Base-by-base conservation (phyloP, 805 yeast genomes). In the Priceomyces medius region DNA sequence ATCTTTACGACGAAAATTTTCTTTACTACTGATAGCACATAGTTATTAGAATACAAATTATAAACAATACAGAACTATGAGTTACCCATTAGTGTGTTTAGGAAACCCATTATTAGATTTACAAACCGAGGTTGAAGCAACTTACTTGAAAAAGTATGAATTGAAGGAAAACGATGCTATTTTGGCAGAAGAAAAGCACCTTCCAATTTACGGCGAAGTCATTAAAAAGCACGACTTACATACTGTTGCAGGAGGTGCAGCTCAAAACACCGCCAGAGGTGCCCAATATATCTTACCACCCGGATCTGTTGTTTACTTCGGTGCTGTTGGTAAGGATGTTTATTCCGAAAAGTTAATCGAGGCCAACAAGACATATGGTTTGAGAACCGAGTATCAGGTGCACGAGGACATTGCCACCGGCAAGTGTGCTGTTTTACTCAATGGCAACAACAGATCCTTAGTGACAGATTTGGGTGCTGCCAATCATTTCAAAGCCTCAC, bases 381-480 rank as follows among this genome's bases (percentile, higher is more conserved):
- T 93, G 53, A 73, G 78, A 61, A 83, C 97, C 42, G 76, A 80
- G 51, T 93, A 93, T 76, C 85, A 83, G 77, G 81, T 87, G 55
- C 89, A 85, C 63, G 77, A 76, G 31, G 80, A 76, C 43, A 63
- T 76, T 51, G 86, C 89, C 55, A 93, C 99, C 45, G 99, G 99
- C 61, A 91, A 91, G 66, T 93, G 99, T 76, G 99, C 97, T 42
- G 98, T 96, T 50, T 76, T 93, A 63, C 85, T 93, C 64, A 81
- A 81, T 42, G 96, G 93, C 42, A 78, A 76, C 60, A 72, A 89
- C 79, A 83, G 99, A 72, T 91, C 97, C 20, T 74, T 93, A 62
- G 97, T 81, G 49, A 93, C 99, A 35, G 98, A 93, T 63, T 78
- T 93, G 58, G 97, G 88, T 57, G 99, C 99, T 54, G 99, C 99